Conservation (phyloP, 2,329 filamentous ascomycete species). For the Tolypocladium sp. region DNA sequence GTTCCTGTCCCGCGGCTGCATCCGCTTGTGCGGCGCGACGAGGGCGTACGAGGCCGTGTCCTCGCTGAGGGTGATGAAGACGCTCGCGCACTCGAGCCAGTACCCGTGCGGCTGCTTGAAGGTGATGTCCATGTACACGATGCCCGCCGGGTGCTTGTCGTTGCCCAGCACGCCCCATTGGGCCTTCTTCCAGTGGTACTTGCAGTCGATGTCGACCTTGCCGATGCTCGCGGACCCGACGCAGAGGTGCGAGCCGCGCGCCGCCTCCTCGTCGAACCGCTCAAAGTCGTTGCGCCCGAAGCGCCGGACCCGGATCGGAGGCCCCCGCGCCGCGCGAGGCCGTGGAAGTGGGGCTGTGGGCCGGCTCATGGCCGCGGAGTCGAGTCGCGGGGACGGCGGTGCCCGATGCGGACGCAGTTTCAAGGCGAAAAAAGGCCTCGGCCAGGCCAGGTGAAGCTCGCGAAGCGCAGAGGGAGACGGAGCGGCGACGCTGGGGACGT, state of each 20-base stretch:
- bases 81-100: conserved; percentile 7
- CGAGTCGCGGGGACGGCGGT: not conserved
- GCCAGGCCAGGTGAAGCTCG: not conserved
- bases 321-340: not conserved
- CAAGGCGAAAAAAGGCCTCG: not conserved
- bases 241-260: conserved; percentile 6
- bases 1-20: not conserved
- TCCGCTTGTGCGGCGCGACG: not conserved
- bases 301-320: conserved; percentile 6
- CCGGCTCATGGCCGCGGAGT: not conserved
- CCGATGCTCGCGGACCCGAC: conserved; percentile 7
- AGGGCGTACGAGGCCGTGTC: conserved; percentile 2
- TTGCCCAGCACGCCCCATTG: conserved; percentile 9
- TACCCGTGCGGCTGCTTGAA: conserved; percentile 9
- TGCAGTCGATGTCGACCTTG: conserved; percentile 11
- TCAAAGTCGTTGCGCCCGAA: conserved; percentile 11
- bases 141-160: conserved; percentile 5
- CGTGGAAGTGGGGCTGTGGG: not conserved
- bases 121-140: conserved; percentile 11
- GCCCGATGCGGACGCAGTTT: not conserved
- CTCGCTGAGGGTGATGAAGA: conserved; percentile 8
- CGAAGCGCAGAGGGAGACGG: not conserved
- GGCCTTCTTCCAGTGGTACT: conserved; percentile 8
- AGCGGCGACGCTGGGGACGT: not conserved
- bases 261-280: conserved; percentile 7